These are phyloP conservation scores for Dactylonectria estremocensis DNA, from an alignment of 2,329 filamentous ascomycete genomes.

Conservation along the genomic window DNA sequence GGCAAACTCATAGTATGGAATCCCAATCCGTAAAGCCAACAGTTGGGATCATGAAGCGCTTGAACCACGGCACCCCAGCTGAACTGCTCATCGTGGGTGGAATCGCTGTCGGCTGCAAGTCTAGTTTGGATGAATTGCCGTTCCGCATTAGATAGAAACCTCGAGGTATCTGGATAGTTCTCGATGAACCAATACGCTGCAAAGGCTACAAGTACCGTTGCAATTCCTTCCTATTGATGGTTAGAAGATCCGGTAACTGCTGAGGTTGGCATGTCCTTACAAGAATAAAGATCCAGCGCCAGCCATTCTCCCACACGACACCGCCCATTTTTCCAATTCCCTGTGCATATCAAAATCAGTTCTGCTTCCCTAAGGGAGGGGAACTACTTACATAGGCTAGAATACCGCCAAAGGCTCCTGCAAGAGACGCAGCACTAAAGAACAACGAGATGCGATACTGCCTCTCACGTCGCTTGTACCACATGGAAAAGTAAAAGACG, in stretches of 20 bases:
- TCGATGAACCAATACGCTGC: slow-evolving; percentile 73
- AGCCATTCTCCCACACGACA: slow-evolving; percentile 66
- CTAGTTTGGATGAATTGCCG: slow-evolving; percentile 73
- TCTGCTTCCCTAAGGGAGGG: not conserved
- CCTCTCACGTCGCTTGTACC: slow-evolving; percentile 69
- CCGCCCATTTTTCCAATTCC: slow-evolving; percentile 70
- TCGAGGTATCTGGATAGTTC: slow-evolving; percentile 74
- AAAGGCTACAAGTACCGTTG: slow-evolving; percentile 66
- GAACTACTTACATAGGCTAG: slow-evolving; percentile 63
- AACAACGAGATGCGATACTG: slow-evolving; percentile 71
- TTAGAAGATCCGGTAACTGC: not conserved
- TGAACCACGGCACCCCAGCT: slow-evolving; percentile 75
- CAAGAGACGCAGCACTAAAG: slow-evolving; percentile 68
- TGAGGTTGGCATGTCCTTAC: slow-evolving; percentile 50
- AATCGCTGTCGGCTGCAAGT: slow-evolving; percentile 78
- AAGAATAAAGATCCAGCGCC: slow-evolving; percentile 74
- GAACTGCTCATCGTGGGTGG: slow-evolving; percentile 78
- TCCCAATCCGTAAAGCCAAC: slow-evolving; percentile 79
- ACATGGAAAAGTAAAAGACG: slow-evolving; percentile 67
- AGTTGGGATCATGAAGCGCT: slow-evolving; percentile 78
- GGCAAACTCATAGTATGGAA: slow-evolving; percentile 82
- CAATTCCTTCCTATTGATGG: slow-evolving; percentile 64
- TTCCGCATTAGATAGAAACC: slow-evolving; percentile 69
- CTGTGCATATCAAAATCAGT: slow-evolving; percentile 44
- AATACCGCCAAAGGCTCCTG: slow-evolving; percentile 71